phyloP scores from a whole-genome alignment of 148 eudicot genomes.

The Rhododendron williamsianum region DNA sequence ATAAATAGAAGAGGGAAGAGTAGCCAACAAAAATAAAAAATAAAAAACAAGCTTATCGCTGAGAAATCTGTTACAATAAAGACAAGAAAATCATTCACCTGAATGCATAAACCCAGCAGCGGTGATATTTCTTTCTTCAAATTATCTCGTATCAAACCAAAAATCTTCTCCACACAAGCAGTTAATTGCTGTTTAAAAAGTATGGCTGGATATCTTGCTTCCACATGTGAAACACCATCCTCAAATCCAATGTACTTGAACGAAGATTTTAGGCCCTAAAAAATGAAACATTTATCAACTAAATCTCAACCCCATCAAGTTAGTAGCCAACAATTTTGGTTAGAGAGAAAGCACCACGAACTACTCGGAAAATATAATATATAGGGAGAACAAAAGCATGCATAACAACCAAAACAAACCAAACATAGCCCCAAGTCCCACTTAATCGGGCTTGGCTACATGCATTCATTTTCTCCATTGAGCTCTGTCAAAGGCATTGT shows the following conservation, averaged over 20 bases:
- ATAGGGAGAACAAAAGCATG: not conserved
- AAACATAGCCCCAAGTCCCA: not conserved
- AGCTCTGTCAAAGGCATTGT: not conserved
- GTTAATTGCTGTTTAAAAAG: conserved; percentile 95
- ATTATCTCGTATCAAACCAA: conserved; percentile 95
- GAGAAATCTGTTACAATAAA: not conserved
- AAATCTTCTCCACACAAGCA: conserved; percentile 93
- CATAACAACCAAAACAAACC: not conserved
- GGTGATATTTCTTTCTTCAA: conserved; percentile 97
- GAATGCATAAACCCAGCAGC: conserved; percentile 74
- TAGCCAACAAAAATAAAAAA: no score
- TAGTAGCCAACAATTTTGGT: not conserved
- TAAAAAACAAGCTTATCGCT: not conserved
- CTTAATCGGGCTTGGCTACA: not conserved
- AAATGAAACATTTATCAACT: not conserved
- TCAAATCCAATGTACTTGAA: conserved; percentile 70
- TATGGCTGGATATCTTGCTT: conserved; percentile 91
- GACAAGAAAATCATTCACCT: conserved; percentile 34
- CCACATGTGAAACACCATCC: conserved; percentile 72
- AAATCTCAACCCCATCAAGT: not conserved
- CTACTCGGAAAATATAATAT: not conserved
- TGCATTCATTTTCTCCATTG: not conserved
- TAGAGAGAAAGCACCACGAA: not conserved
- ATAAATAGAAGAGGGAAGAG: not conserved
- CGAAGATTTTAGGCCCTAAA: conserved; percentile 61